A percentile compares a stretch with the other conserved stretches of the same genome.
Conservation (phyloP, 1,284 basidiomycete species). For the Ustilago lituana region DNA sequence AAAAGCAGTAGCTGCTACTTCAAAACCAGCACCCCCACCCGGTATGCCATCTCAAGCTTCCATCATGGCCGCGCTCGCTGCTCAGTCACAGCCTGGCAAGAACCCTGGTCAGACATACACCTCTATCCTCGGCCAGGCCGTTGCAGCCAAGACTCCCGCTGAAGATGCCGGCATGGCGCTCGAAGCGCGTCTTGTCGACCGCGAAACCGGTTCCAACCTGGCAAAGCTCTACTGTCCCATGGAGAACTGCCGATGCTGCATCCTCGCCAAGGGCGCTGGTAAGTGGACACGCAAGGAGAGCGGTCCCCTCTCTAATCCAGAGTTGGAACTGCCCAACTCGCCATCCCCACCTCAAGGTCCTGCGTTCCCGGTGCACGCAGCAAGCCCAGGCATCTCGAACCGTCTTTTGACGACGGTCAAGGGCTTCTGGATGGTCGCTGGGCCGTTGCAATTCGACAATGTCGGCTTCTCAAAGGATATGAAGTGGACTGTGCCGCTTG, state of each 20-base stretch:
- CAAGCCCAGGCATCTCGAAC: constrained; percentile 13
- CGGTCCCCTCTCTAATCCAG: constrained; percentile 54
- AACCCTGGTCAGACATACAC: constrained; percentile 45
- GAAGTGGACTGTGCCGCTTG: constrained; percentile 51
- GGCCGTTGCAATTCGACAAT: constrained; percentile 64
- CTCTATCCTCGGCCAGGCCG: constrained; percentile 62
- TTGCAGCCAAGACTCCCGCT: constrained; percentile 63
- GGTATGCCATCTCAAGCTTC: constrained; percentile 51
- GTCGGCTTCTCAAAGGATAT: constrained; percentile 61
- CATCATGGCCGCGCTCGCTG: constrained; percentile 53
- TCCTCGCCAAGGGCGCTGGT: constrained; percentile 51
- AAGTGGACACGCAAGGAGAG: constrained; percentile 59
- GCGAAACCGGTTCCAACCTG: constrained; percentile 51
- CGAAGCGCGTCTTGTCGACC: constrained; percentile 62
- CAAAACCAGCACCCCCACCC: constrained; percentile 19
- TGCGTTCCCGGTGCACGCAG: constrained; percentile 32
- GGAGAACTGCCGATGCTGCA: constrained; percentile 60
- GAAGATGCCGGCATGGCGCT: constrained; percentile 62
- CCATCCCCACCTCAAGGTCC: constrained; percentile 43
- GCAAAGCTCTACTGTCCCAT: constrained; percentile 62
- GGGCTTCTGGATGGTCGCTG: constrained; percentile 59
- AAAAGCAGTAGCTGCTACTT: constrained; percentile 7
- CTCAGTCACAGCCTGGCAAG: constrained; percentile 42
- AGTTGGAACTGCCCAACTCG: constrained; percentile 46
- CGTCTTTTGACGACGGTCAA: constrained; percentile 41